These are phyloP conservation scores for Hypoxylon rubiginosum DNA, from an alignment of 2,329 filamentous ascomycete species.

Conservation along the genomic window DNA sequence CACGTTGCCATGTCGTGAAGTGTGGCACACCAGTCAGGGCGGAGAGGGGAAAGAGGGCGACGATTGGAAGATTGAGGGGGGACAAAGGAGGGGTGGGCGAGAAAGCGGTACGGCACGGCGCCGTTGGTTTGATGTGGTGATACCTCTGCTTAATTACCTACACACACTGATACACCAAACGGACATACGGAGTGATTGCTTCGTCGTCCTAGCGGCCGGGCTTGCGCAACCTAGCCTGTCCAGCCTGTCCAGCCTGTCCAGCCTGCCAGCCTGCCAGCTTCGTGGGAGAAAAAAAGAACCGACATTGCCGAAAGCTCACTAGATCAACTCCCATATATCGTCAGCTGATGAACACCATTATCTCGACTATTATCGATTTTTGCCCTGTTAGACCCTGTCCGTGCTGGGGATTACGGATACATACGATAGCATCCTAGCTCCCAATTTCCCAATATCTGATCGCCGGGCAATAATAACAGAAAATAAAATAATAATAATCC, in stretches of 20 bases:
- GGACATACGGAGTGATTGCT: slow-evolving; percentile 33
- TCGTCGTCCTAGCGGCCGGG: slow-evolving; percentile 12
- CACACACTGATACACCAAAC: slow-evolving; percentile 18
- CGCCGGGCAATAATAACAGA: slow-evolving; percentile 18
- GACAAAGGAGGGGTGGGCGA: slow-evolving; percentile 21
- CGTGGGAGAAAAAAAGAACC: slow-evolving; percentile 22
- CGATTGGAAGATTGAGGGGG: slow-evolving; percentile 30
- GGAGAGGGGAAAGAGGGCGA: slow-evolving; percentile 36
- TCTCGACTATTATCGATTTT: slow-evolving; percentile 28
- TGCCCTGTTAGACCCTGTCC: slow-evolving; percentile 20
- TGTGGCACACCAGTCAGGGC: slow-evolving; percentile 42
- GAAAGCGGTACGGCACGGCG: slow-evolving; percentile 36
- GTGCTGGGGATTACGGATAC: slow-evolving; percentile 17
- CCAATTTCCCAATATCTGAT: slow-evolving; percentile 26
- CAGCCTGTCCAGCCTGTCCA: too few species aligned
- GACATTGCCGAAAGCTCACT: slow-evolving; percentile 32
- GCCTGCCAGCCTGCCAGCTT: not conserved
- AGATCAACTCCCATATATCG: slow-evolving; percentile 24
- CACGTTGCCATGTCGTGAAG: slow-evolving; percentile 24
- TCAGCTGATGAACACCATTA: slow-evolving; percentile 44
- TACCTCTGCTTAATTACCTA: slow-evolving; percentile 24
- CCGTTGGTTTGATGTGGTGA: slow-evolving; percentile 35
- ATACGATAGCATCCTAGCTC: slow-evolving; percentile 23
- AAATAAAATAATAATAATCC: slow-evolving; percentile 22
- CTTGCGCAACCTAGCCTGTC: slow-evolving; percentile 33